Percentiles rank a stretch among this genome's conserved stretches.
Conservation (phyloP, 75 land plant species). For the Ceratopteris richardii region DNA sequence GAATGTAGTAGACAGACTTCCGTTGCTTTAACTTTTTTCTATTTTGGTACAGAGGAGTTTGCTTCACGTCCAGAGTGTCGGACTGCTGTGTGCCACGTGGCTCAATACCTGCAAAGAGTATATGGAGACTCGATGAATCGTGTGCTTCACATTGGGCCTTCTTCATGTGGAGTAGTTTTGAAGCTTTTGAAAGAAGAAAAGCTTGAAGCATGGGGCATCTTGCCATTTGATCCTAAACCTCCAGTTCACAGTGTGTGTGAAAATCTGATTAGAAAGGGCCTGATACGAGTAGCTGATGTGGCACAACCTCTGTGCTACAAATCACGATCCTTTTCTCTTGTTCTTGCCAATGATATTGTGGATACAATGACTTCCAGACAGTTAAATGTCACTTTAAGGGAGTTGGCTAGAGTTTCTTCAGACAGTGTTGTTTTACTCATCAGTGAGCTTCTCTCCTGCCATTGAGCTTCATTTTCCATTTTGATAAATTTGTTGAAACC, state of each 20-base stretch:
- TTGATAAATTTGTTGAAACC: no score
- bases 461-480: no score
- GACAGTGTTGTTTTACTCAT: slow-evolving; percentile 58
- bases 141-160: slow-evolving; percentile 66
- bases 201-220: slow-evolving; percentile 74
- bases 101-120: slow-evolving; percentile 49
- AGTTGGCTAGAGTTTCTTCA: slow-evolving; percentile 52
- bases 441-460: slow-evolving; percentile 36
- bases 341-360: slow-evolving; percentile 53
- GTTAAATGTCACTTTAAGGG: slow-evolving; percentile 56
- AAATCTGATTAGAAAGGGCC: slow-evolving; percentile 53
- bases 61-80: slow-evolving; percentile 31
- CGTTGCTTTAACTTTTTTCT: not conserved
- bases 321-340: slow-evolving; percentile 62
- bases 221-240: slow-evolving; percentile 54
- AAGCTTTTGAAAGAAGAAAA: slow-evolving; percentile 57
- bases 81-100: slow-evolving; percentile 34
- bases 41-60: not conserved
- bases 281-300: slow-evolving; percentile 65
- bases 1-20: not conserved
- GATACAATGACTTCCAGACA: slow-evolving; percentile 63
- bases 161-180: slow-evolving; percentile 57
- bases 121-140: slow-evolving; percentile 62
- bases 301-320: slow-evolving; percentile 53
- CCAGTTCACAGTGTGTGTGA: slow-evolving; percentile 50